Conservation (phyloP, 441 rosid species). For the Euphorbia schlechtendalii region DNA sequence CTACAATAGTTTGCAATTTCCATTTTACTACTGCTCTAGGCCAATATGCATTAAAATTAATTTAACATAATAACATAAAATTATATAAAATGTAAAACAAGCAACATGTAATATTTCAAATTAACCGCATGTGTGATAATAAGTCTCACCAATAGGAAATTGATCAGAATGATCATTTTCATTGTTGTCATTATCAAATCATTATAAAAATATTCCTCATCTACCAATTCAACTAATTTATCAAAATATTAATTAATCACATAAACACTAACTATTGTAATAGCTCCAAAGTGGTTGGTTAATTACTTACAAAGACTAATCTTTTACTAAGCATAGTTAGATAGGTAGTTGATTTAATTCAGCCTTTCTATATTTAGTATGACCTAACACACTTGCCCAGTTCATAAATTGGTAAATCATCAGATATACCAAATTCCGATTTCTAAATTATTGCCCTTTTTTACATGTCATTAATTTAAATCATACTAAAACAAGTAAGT, state of each 20-base stretch:
- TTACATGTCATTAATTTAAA: not conserved
- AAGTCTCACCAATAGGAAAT: not conserved
- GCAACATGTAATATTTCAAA: not conserved
- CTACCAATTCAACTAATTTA: not conserved
- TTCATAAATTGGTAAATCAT: conserved; percentile 8
- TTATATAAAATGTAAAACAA: no score
- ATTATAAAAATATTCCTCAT: not conserved
- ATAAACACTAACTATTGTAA: conserved; percentile 10
- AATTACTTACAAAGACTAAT: not conserved
- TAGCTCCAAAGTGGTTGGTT: conserved; percentile 6
- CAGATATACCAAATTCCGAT: not conserved
- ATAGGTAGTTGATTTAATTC: not conserved
- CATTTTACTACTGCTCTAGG: no score
- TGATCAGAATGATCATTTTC: not conserved
- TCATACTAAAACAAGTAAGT: not conserved
- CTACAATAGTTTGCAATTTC: no score
- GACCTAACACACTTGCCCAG: conserved; percentile 10
- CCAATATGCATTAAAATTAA: no score
- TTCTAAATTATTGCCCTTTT: not conserved
- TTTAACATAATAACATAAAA: no score
- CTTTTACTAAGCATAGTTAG: not conserved
- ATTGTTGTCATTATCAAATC: conserved; percentile 7
- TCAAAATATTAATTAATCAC: not conserved
- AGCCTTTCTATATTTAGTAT: conserved; percentile 14
- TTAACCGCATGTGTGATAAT: not conserved